Percentiles rank a stretch among this genome's conserved stretches.
These are phyloP conservation scores for Boletus rex-veris DNA, from an alignment of 768 basidiomycete species.

Conservation along the genomic window DNA sequence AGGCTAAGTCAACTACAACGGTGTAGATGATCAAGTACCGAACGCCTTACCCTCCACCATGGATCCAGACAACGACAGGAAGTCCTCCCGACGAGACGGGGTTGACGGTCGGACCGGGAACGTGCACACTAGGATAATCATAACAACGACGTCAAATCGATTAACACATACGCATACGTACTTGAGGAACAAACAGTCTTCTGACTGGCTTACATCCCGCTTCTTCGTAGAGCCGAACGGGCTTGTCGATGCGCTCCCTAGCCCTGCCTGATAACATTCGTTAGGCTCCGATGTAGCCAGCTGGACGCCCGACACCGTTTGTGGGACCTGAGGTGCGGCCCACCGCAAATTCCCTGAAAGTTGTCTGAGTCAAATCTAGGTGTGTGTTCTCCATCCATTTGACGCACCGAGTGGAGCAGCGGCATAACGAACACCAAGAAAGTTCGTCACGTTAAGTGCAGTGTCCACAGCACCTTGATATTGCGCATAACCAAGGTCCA, in stretches of 20 bases:
- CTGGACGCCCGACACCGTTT: constrained; percentile 20
- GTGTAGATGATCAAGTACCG: background rate
- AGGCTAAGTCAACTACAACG: background rate
- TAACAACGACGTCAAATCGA: background rate
- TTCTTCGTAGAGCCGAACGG: constrained; percentile 8
- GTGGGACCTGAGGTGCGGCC: constrained; percentile 28
- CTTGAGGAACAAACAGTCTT: constrained; percentile 34
- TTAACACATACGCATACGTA: constrained; percentile 1
- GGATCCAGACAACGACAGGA: constrained; percentile 37
- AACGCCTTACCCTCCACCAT: constrained; percentile 31
- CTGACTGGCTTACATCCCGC: constrained; percentile 17
- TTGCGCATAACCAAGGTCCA: constrained; percentile 26
- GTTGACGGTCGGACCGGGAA: constrained; percentile 17
- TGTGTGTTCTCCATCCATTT: background rate
- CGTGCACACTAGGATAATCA: constrained; percentile 25
- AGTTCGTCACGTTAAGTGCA: constrained; percentile 16
- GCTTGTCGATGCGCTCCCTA: constrained; percentile 31
- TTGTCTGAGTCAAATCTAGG: background rate
- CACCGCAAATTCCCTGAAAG: constrained; percentile 25
- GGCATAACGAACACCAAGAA: constrained; percentile 28
- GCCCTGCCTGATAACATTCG: constrained; percentile 31
- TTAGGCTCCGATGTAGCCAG: constrained; percentile 24
- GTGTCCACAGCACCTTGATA: constrained; percentile 26
- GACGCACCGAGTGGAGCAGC: constrained; percentile 22
- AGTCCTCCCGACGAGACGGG: constrained; percentile 7